phyloP scores from a whole-genome alignment of 2,329 filamentous ascomycete genomes.

The Rutstroemia sp. region DNA sequence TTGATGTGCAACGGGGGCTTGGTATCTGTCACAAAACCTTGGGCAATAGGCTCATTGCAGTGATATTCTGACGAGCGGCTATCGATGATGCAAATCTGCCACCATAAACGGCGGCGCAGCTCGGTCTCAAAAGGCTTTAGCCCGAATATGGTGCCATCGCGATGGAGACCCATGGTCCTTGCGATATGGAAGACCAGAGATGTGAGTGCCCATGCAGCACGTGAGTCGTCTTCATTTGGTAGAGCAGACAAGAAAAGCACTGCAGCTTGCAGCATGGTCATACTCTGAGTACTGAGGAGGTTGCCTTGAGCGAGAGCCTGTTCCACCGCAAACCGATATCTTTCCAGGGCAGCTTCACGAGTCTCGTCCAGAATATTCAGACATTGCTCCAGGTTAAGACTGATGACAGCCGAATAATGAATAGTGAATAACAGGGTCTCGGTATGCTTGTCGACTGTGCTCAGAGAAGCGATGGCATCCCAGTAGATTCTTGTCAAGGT shows the following conservation, averaged over 20 bases:
- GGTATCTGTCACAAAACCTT: not conserved
- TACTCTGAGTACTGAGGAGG: conserved; percentile 50
- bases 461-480: not conserved
- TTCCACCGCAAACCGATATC: not conserved
- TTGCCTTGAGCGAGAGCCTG: conserved; percentile 58
- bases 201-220: conserved; percentile 41
- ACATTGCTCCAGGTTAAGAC: conserved; percentile 48
- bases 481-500: not conserved
- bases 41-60: not conserved
- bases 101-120: conserved; percentile 2
- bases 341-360: not conserved
- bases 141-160: conserved; percentile 29
- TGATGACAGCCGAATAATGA: conserved; percentile 51
- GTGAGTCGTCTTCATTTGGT: conserved; percentile 28
- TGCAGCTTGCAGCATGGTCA: conserved; percentile 51
- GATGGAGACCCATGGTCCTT: conserved; percentile 41
- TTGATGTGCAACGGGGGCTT: not conserved
- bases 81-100: conserved; percentile 1
- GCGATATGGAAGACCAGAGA: conserved; percentile 42
- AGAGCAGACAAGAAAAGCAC: conserved; percentile 54
- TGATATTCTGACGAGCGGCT: not conserved
- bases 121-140: conserved; percentile 1
- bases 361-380: conserved; percentile 36
- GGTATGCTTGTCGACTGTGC: conserved; percentile 28
- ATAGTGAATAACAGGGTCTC: conserved; percentile 64